These are phyloP conservation scores for Phytopythium sindhum DNA, from an alignment of 352 stramenopile genomes.

Conservation along the genomic window DNA sequence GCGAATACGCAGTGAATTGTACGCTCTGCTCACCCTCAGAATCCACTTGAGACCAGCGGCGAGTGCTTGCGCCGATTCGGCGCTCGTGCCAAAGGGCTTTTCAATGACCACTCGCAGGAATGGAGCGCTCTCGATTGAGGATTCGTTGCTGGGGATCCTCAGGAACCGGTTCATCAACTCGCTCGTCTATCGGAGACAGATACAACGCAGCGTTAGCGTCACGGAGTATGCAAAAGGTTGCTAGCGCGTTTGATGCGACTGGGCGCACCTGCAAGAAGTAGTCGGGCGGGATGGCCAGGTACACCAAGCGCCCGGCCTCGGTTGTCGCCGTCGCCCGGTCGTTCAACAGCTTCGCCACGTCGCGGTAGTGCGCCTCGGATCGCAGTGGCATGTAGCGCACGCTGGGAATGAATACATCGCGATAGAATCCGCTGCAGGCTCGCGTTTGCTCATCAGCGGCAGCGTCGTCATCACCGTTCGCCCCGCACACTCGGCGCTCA, in stretches of 20 bases:
- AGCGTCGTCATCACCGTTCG: neutral
- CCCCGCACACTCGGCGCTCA: conserved; percentile 32
- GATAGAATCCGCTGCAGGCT: conserved; percentile 31
- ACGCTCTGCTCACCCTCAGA: conserved; percentile 23
- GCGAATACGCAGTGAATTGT: conserved; percentile 9
- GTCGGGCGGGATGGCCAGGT: conserved; percentile 71
- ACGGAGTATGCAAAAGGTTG: neutral
- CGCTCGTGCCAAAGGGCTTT: conserved; percentile 75
- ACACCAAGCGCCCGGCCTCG: conserved; percentile 56
- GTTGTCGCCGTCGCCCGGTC: neutral
- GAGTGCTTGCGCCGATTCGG: conserved; percentile 41
- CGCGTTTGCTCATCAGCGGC: neutral
- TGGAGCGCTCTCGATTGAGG: neutral
- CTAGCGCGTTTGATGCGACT: neutral
- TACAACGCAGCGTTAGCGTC: neutral
- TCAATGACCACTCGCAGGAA: conserved; percentile 78
- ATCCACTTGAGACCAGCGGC: conserved; percentile 31
- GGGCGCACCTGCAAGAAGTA: conserved; percentile 52
- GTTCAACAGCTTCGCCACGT: conserved; percentile 17
- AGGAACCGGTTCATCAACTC: conserved; percentile 32
- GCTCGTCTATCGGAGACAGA: conserved; percentile 16
- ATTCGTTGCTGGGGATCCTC: conserved; percentile 7
- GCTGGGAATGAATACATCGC: conserved; percentile 28
- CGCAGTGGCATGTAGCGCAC: conserved; percentile 46
- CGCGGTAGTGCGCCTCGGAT: conserved; percentile 26